phyloP scores from a whole-genome alignment of 106 monocot species.

The Acorus gramineus region DNA sequence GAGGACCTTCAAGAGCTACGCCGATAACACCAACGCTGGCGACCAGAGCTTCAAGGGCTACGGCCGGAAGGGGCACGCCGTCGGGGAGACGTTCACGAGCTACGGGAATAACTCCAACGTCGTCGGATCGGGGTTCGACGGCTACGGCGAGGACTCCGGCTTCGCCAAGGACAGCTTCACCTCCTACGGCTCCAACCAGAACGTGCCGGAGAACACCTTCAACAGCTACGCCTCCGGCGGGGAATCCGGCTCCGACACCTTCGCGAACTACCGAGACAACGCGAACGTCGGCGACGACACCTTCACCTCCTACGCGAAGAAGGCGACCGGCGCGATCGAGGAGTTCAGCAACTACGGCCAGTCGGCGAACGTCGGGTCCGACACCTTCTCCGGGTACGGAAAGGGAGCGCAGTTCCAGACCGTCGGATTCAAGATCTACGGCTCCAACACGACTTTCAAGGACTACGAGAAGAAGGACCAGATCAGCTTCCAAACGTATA shows the following conservation, averaged over 20 bases:
- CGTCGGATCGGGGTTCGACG: slow-evolving; percentile 25
- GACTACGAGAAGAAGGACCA: slow-evolving; percentile 14
- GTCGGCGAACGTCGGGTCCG: slow-evolving; percentile 65
- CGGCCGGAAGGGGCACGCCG: slow-evolving; percentile 42
- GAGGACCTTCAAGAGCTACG: slow-evolving; percentile 42
- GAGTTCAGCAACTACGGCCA: slow-evolving; percentile 67
- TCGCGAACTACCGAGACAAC: slow-evolving; percentile 41
- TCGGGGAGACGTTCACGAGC: slow-evolving; percentile 24
- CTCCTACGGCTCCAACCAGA: no score
- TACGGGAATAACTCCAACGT: slow-evolving; percentile 52
- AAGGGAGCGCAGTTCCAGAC: slow-evolving; percentile 11
- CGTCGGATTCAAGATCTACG: slow-evolving; percentile 19
- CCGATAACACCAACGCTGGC: slow-evolving; percentile 64
- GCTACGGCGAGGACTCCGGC: slow-evolving; percentile 23
- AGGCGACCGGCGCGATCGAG: slow-evolving; percentile 19
- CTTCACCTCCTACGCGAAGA: slow-evolving; percentile 71
- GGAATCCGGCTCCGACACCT: no score
- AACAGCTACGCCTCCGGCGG: no score
- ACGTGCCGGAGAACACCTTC: no score
- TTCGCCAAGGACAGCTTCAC: slow-evolving; percentile 30
- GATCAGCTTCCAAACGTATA: slow-evolving; percentile 27
- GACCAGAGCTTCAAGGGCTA: slow-evolving; percentile 66
- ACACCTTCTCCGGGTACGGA: slow-evolving; percentile 60
- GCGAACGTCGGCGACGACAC: slow-evolving; percentile 81
- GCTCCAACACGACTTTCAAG: slow-evolving; percentile 54